These are phyloP conservation scores for Pseudogymnoascus sp. DNA, from an alignment of 2,329 filamentous ascomycete species.

Conservation along the genomic window DNA sequence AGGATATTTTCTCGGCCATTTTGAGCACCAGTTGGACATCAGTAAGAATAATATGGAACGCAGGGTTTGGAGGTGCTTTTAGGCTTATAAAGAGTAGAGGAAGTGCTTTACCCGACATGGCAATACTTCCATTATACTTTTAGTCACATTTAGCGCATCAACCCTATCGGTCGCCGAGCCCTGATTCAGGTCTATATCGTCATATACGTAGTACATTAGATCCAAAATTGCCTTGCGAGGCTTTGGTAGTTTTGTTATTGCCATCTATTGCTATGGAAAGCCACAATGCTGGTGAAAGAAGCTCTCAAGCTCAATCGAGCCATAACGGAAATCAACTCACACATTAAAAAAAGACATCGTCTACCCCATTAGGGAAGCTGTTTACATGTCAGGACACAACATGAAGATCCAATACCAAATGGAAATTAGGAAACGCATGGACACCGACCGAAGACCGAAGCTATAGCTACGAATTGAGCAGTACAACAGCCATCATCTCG, in stretches of 20 bases:
- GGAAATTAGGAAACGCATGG: not conserved
- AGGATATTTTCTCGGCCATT: conserved; percentile 34
- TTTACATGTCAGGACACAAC: too few species aligned
- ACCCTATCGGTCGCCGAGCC: not conserved
- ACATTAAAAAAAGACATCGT: too few species aligned
- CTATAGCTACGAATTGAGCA: not conserved
- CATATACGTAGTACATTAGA: not conserved
- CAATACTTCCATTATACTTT: not conserved
- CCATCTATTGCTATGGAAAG: not conserved
- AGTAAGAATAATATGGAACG: conserved; percentile 1
- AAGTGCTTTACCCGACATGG: not conserved
- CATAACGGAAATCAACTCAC: too few species aligned
- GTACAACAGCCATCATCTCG: not conserved
- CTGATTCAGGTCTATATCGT: not conserved
- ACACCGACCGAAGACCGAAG: not conserved
- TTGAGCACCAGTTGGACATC: not conserved
- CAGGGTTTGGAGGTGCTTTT: not conserved
- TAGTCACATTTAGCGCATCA: not conserved
- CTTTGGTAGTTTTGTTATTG: not conserved
- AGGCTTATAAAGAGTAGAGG: not conserved
- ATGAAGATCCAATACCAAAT: not conserved
- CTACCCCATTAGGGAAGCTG: too few species aligned
- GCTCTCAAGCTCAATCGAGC: too few species aligned
- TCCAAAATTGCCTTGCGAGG: not conserved
- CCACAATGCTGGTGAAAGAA: too few species aligned